Base-by-base conservation (phyloP, 331 rosid species). In the Spiraea crenata region DNA sequence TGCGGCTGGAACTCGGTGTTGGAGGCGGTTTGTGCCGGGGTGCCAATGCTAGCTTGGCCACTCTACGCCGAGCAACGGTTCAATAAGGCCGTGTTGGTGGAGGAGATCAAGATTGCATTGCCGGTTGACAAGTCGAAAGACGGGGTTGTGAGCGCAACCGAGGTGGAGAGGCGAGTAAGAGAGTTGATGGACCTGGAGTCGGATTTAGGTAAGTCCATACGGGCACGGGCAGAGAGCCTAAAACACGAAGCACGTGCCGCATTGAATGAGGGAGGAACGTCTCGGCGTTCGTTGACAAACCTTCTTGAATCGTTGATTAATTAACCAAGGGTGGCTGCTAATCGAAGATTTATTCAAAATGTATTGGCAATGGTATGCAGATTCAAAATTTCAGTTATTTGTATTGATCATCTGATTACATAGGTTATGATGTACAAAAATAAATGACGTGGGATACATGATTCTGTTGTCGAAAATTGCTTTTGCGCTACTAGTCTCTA, bases 1-100 rank as follows among this genome's bases (percentile, higher is more conserved):
- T 80, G 84, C 10, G 89, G 91, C 5, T 86, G 91, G 90, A 88
- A 85, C 80, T 88, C 90, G 59, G 84, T 82, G 66, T 54, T 88
- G 54, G 93, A 88, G 55, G 82, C 87, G 0, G 64, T 85, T 4
- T 44, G 74, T 11, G 82, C 69, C 1, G 90, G 89, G 0, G 89
- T 83, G 75, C 83, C 86, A 2, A 77, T 88, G 87, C 80, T 85
- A 51, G 67, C 84, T 38, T 88, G 93, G 90, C 89, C 90, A 1
- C 39, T 85, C 6, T 85, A 80, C 16, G 90, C 80, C 0, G 93
- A 85, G 64, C 90, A 88, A 39, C 77, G 67, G 67, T 8, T 79
- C 38, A 83, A 83, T 16, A 77, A 77, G 31, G 73, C 67, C 20
- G 9, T 77, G 12, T 2, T 88, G 78, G 90, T 83, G 63, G 38